Conservation (phyloP, 768 basidiomycete genomes). For the Leccinum uliginosum region DNA sequence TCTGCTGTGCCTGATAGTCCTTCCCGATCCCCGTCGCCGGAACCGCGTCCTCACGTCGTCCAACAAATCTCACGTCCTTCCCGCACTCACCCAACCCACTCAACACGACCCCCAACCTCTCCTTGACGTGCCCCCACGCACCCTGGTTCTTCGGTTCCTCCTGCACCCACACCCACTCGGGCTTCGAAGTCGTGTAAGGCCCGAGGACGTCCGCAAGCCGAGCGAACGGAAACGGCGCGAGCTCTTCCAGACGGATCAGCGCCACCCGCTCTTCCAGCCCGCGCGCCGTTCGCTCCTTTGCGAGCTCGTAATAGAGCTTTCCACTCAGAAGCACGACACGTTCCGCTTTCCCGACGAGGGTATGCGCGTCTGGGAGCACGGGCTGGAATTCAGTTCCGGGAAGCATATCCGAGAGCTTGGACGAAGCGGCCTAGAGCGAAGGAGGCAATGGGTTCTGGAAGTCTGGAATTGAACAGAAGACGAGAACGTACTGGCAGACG, state of each 20-base stretch:
- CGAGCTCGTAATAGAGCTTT: constrained; percentile 86
- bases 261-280: constrained; percentile 51
- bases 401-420: constrained; percentile 57
- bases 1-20: constrained; percentile 64
- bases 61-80: constrained; percentile 48
- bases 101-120: constrained; percentile 53
- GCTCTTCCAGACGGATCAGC: constrained; percentile 77
- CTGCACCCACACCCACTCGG: constrained; percentile 60
- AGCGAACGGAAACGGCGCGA: constrained; percentile 82
- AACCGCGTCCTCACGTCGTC: constrained; percentile 66
- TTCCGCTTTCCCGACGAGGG: constrained; percentile 37
- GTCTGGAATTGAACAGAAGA: background rate
- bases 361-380: constrained; percentile 50
- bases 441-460: background rate
- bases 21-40: constrained; percentile 75
- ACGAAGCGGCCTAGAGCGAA: constrained; percentile 61
- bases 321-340: constrained; percentile 76
- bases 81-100: constrained; percentile 30
- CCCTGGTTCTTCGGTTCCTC: constrained; percentile 91
- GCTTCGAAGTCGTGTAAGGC: constrained; percentile 37
- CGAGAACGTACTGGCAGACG: constrained; percentile 58
- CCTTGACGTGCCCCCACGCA: constrained; percentile 62
- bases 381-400: constrained; percentile 61
- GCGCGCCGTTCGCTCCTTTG: constrained; percentile 56
- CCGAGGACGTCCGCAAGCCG: constrained; percentile 44